phyloP scores from a whole-genome alignment of 2,329 filamentous ascomycete species.

The Scopulariopsis brevicaulis region DNA sequence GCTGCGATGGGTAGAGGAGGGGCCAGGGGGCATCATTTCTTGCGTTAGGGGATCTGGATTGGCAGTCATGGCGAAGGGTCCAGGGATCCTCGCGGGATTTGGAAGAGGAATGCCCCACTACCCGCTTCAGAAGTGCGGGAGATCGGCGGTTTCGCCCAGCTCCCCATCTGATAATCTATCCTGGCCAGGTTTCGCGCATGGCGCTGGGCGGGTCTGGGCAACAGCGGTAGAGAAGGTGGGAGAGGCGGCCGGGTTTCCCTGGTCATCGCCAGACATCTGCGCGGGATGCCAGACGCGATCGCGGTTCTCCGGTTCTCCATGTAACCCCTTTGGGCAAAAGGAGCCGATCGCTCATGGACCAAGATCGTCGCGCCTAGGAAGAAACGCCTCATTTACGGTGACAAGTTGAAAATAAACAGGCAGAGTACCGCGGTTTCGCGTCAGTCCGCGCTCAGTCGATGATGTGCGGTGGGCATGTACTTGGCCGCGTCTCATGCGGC shows the following conservation, averaged over 20 bases:
- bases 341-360: not conserved
- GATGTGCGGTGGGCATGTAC: constrained; percentile 2
- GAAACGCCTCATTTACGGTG: not conserved
- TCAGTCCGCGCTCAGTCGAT: not conserved
- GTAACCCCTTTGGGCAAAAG: not conserved
- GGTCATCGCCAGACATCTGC: not conserved
- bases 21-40: not conserved
- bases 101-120: not conserved
- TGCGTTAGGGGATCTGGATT: not conserved
- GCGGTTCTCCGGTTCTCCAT: not conserved
- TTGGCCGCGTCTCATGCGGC: constrained; percentile 8
- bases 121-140: not conserved
- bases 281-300: not conserved
- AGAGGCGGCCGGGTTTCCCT: not conserved
- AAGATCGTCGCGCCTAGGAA: not conserved
- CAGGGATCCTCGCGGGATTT: not conserved
- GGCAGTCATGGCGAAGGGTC: not conserved
- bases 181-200: not conserved
- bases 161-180: not conserved
- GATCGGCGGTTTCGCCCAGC: not conserved
- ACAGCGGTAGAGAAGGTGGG: not conserved
- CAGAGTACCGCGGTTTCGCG: not conserved
- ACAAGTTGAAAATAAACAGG: not conserved
- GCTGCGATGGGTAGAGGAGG: not conserved
- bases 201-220: not conserved